Percentiles rank a stretch among this genome's conserved stretches.
phyloP scores from a whole-genome alignment of 1,284 basidiomycete genomes.

The Taiwanofungus camphoratus region DNA sequence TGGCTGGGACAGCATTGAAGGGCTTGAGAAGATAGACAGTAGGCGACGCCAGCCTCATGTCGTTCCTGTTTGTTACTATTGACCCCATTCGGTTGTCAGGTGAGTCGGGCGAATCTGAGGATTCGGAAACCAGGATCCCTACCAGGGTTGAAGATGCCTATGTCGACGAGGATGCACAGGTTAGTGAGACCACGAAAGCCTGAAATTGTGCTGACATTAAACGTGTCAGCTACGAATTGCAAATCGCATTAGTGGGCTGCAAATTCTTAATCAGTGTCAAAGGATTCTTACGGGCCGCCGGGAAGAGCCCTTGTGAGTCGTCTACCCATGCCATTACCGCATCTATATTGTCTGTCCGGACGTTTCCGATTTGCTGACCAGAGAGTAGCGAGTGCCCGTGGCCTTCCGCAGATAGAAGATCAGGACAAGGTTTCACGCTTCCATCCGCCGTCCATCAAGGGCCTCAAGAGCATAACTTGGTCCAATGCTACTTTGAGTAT shows the following conservation, averaged over 20 bases:
- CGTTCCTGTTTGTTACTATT: background rate
- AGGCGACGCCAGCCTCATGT: background rate
- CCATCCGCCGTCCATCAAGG: conserved; percentile 3
- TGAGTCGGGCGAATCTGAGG: conserved; percentile 8
- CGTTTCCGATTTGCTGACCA: background rate
- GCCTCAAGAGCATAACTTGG: conserved; percentile 4
- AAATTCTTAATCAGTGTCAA: conserved; percentile 7
- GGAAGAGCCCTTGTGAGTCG: conserved; percentile 5
- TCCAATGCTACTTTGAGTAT: conserved; percentile 8
- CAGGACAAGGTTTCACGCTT: background rate
- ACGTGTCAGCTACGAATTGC: conserved; percentile 2
- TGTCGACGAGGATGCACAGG: conserved; percentile 8
- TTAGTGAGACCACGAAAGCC: background rate
- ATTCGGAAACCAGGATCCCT: background rate
- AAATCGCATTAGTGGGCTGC: conserved; percentile 7
- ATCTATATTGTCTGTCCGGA: background rate
- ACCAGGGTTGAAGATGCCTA: conserved; percentile 6
- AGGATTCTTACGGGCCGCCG: conserved; percentile 3
- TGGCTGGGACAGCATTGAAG: conserved; percentile 7
- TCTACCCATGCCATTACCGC: background rate
- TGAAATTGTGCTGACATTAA: background rate
- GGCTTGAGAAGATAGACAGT: conserved; percentile 11
- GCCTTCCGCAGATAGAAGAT: conserved; percentile 2
- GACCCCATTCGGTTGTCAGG: background rate
- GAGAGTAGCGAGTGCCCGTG: conserved; percentile 1